Base-by-base conservation (phyloP, 2,329 filamentous ascomycete genomes). In the Apiospora kogelbergensis region DNA sequence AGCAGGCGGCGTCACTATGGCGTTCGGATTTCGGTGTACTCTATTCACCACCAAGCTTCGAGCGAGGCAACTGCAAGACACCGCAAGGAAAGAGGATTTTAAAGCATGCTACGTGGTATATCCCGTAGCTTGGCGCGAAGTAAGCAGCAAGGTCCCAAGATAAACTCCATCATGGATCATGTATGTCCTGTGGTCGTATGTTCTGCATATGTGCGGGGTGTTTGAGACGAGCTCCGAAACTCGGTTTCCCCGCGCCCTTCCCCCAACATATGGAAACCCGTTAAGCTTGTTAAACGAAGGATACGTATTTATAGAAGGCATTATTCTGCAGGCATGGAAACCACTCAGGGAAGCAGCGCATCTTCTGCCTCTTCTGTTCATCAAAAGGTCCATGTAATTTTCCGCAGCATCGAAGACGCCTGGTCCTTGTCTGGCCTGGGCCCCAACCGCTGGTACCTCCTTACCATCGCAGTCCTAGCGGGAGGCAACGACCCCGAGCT, bases 401-500 rank as follows among this genome's bases (percentile, higher is more conserved):
- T 70, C 30, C n/a, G 41, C 13, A 20, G 41, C 17, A 57, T 70
- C 13, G 67, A 70, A 33, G 33, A 64, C 15, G 48, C 42, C 33
- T 69, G 67, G 26, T 37, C 64, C 40, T n/a, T 24, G 6, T 69
- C 69, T 6, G 46, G 42, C 15, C 67, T 75, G 10, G 72, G 73
- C n/a, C 42, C 68, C 6, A 69, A 72, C 44, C 69, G 72, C 15
- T 75, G 73, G 73, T 76, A 76, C 68, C 68, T 77, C 65, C 57
- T 74, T 30, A 72, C 72, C n/a, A 48, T 76, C 45, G 77, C 84
- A 11, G 81, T 81, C n/a, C 74, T 88, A 42, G 81, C 81, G 11
- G 84, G 84, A n/a, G 82, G 84, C 48, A 82, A 83, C 2, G 81
- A 88, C 74, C 85, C 86, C 4, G 82, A 84, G 37, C 81, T 84